Evolutionary conservation across 2,329 filamentous ascomycete genomes (phyloP), one percentile per base, ranked within the genome.

Genomic region (Plenodomus tracheiphilus): DNA sequence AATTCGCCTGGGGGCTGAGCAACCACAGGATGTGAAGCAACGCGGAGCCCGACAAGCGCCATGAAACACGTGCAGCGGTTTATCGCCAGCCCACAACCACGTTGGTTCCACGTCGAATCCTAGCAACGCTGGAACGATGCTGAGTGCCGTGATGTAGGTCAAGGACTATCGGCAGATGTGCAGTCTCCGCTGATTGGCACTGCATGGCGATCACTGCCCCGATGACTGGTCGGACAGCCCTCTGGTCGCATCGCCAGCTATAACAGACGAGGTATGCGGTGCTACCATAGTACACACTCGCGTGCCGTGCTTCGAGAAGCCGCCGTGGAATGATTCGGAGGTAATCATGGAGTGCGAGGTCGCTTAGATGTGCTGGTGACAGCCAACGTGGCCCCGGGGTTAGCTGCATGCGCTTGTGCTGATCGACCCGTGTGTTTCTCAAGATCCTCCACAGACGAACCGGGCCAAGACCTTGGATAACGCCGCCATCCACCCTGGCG

Each of bases 381-480:
- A 61, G 54, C 61, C 62, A 72, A 70, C 68, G 68, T 70, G 69
- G 69, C 66, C 65, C 58, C 68, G 64, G 64, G 69, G 63, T 69
- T 68, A 66, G 67, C 65, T 70, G 68, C 66, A 70, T 65, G 58
- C 66, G 64, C 65, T 70, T 68, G 68, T 63, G 58, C 59, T 70
- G 69, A 72, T 72, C 69, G 69, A 70, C 69, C 68, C 68, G 68
- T 65, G 61, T 68, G 59, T 63, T 55, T 56, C 49, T 51, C 47
- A 65, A 44, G 67, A 71, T 70, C 67, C 61, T 69, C 68, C 65
- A 67, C 66, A 68, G 58, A 60, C 64, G 57, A 65, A 64, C 59
- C 50, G 58, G 54, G 65, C 67, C 69, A 70, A 70, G 69, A 52
- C 56, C 55, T 56, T 57, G 53, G 51, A 58, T 53, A 60, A 65